Percentiles rank a stretch among this genome's conserved stretches.
These are phyloP conservation scores for Geotrichum reessii DNA, from an alignment of 1,139 yeast species.

Conservation along the genomic window DNA sequence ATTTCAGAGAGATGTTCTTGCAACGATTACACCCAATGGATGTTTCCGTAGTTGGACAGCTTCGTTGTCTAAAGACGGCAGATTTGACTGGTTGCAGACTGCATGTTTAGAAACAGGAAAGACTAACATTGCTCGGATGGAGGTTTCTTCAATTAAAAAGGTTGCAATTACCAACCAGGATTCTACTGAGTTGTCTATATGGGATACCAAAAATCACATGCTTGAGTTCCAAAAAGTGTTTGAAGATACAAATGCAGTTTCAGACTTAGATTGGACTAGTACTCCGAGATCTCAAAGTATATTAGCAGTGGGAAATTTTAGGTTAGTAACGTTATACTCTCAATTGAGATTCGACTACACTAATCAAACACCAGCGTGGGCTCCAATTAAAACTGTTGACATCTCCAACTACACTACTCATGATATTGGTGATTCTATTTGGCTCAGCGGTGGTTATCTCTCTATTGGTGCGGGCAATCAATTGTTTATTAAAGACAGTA, in stretches of 20 bases:
- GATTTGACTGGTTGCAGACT: conserved; percentile 48
- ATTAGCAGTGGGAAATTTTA: conserved; percentile 68
- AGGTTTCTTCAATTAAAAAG: conserved; percentile 71
- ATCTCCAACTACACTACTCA: conserved; percentile 69
- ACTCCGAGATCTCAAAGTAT: conserved; percentile 65
- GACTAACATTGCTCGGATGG: conserved; percentile 46
- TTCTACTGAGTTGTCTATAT: conserved; percentile 53
- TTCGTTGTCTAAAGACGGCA: conserved; percentile 27
- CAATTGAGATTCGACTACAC: conserved; percentile 88
- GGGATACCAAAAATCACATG: conserved; percentile 68
- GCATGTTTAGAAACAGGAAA: conserved; percentile 52
- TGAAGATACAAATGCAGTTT: conserved; percentile 36
- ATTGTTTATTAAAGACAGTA: conserved; percentile 71
- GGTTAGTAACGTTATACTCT: conserved; percentile 61
- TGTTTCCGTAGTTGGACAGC: conserved; percentile 49
- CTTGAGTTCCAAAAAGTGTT: conserved; percentile 54
- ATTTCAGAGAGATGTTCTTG: conserved; percentile 48
- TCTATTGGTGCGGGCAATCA: conserved; percentile 90
- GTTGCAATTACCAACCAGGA: conserved; percentile 61
- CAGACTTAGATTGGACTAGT: conserved; percentile 74
- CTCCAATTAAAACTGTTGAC: conserved; percentile 67
- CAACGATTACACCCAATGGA: conserved; percentile 56
- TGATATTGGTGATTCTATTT: conserved; percentile 78
- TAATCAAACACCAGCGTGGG: conserved; percentile 68
- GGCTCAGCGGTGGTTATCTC: conserved; percentile 74